These are phyloP conservation scores for Fusarium temperatum DNA, from an alignment of 2,329 filamentous ascomycete genomes.

Conservation along the genomic window DNA sequence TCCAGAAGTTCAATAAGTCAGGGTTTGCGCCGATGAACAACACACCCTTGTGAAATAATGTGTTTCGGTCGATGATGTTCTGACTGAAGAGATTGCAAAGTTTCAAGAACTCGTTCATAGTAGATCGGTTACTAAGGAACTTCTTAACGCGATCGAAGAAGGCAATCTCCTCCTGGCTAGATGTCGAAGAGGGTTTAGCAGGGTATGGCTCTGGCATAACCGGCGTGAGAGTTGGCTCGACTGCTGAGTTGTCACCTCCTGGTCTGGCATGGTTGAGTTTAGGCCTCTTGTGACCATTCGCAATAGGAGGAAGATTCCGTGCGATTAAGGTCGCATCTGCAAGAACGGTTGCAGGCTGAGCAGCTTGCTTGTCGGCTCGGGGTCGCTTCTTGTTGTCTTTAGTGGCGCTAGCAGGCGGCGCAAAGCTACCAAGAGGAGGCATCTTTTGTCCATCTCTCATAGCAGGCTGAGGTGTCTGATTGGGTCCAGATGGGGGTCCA, in stretches of 20 bases:
- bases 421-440: slow-evolving; percentile 95
- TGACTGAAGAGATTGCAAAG: slow-evolving; percentile 95
- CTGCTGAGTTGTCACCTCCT: slow-evolving; percentile 65
- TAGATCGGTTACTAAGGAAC: slow-evolving; percentile 89
- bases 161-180: slow-evolving; percentile 83
- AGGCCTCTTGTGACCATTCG: slow-evolving; percentile 67
- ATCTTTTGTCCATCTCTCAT: slow-evolving; percentile 75
- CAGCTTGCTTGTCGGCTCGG: slow-evolving; percentile 64
- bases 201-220: slow-evolving; percentile 87
- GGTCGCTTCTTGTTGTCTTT: slow-evolving; percentile 93
- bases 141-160: slow-evolving; percentile 99
- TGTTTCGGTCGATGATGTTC: slow-evolving; percentile 86
- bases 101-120: slow-evolving; percentile 96
- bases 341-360: slow-evolving; percentile 57
- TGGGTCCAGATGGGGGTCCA: slow-evolving; percentile 52
- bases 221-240: slow-evolving; percentile 89
- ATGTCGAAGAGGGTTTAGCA: slow-evolving; percentile 76
- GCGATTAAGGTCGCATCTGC: slow-evolving; percentile 53
- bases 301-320: slow-evolving; percentile 44
- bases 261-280: slow-evolving; percentile 78
- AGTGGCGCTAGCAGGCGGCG: slow-evolving; percentile 79
- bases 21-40: slow-evolving; percentile 88
- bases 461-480: slow-evolving; percentile 64
- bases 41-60: slow-evolving; percentile 82
- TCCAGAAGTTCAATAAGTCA: slow-evolving; percentile 91